Conservation (phyloP, 768 basidiomycete species). For the Lactarius vividus region DNA sequence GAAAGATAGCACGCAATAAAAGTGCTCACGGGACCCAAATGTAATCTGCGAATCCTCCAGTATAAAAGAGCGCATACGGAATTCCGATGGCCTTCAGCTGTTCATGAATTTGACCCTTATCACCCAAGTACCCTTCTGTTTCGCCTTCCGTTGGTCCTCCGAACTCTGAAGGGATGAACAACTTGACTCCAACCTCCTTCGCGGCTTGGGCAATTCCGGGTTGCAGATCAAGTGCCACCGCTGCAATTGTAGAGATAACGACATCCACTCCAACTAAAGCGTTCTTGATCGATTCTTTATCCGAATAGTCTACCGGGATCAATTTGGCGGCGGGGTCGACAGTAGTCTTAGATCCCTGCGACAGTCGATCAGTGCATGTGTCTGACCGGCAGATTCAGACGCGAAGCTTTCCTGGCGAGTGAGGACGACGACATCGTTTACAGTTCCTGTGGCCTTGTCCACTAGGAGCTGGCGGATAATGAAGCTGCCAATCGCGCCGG, state of each 20-base stretch:
- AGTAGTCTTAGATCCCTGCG: not conserved
- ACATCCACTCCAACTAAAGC: slow-evolving; percentile 17
- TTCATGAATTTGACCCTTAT: slow-evolving; percentile 3
- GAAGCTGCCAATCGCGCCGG: slow-evolving; percentile 21
- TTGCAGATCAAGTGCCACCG: slow-evolving; percentile 22
- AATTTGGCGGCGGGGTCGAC: slow-evolving; percentile 6
- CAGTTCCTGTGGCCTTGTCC: slow-evolving; percentile 12
- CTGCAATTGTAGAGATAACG: slow-evolving; percentile 17
- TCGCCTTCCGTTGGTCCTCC: slow-evolving; percentile 25
- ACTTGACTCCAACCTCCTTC: slow-evolving; percentile 31
- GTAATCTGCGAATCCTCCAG: slow-evolving; percentile 20
- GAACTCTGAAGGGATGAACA: slow-evolving; percentile 35
- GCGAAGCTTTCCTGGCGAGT: slow-evolving; percentile 14
- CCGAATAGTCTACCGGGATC: slow-evolving; percentile 16
- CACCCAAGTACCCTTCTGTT: not conserved
- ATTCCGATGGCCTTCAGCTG: slow-evolving; percentile 14
- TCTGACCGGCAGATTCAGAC: not conserved
- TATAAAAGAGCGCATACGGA: slow-evolving; percentile 18
- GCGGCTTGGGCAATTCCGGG: slow-evolving; percentile 23
- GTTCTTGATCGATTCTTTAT: slow-evolving; percentile 1
- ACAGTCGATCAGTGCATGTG: not conserved
- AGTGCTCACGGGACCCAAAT: slow-evolving; percentile 7
- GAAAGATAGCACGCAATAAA: not conserved
- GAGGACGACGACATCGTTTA: slow-evolving; percentile 20
- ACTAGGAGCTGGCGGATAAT: slow-evolving; percentile 24